Percentiles rank a stretch among this genome's conserved stretches.
These are phyloP conservation scores for Amphicarpaea edgeworthii DNA, from an alignment of 306 rosid genomes.

Conservation along the genomic window DNA sequence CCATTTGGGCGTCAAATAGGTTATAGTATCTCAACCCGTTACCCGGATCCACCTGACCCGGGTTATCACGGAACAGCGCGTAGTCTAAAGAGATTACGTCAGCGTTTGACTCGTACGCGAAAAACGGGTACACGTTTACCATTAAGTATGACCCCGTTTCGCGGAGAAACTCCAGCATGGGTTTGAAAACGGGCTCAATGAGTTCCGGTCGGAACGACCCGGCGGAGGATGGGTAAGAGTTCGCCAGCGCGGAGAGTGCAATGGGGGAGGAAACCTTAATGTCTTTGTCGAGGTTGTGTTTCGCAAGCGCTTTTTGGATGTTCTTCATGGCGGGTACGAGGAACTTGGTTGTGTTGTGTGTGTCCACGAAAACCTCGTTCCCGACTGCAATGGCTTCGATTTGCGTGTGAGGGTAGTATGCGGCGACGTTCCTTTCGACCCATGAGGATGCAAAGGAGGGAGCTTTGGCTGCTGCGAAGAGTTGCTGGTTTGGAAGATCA, in stretches of 20 bases:
- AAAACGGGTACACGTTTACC: constrained; percentile 95
- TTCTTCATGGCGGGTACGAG: constrained; percentile 92
- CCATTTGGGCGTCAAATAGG: constrained; percentile 94
- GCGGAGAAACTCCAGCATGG: constrained; percentile 79
- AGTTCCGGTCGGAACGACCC: constrained; percentile 91
- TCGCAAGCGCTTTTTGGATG: constrained; percentile 72
- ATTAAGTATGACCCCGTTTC: constrained; percentile 83
- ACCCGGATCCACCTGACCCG: constrained; percentile 85
- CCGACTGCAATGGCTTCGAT: constrained; percentile 98
- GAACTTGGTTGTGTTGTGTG: constrained; percentile 68
- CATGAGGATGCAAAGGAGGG: constrained; percentile 75
- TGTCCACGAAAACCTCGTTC: constrained; percentile 90
- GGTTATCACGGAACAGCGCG: constrained; percentile 79
- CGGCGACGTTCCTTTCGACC: constrained; percentile 79
- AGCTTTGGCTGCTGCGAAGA: constrained; percentile 66
- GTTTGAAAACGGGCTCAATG: constrained; percentile 68
- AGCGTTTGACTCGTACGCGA: constrained; percentile 90
- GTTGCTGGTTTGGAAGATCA: constrained; percentile 90
- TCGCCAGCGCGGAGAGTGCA: constrained; percentile 82
- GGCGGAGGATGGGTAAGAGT: constrained; percentile 87
- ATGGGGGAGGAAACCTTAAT: constrained; percentile 93
- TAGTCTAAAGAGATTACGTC: constrained; percentile 87
- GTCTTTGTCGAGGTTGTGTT: constrained; percentile 59
- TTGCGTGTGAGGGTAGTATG: constrained; percentile 75
- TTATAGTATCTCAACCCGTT: constrained; percentile 75